A percentile compares a stretch with the other conserved stretches of the same genome.
phyloP scores from a whole-genome alignment of 1,139 yeast genomes.

The Citeromyces hawaiiensis region DNA sequence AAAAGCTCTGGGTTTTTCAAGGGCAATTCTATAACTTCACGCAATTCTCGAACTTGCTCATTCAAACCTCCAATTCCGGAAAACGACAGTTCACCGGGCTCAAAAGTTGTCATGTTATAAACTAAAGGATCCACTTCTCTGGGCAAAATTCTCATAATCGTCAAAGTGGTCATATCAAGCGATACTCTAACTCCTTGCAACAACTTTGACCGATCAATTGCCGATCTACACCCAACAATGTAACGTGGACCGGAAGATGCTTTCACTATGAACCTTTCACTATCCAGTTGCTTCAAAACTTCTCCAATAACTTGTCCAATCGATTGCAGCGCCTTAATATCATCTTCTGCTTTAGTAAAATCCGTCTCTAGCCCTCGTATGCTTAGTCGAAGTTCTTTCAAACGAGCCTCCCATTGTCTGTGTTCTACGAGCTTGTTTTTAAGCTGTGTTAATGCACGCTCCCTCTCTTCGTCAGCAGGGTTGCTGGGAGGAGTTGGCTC shows the following conservation, averaged over 20 bases:
- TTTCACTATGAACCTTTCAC: constrained; percentile 90
- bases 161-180: constrained; percentile 92
- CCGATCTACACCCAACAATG: constrained; percentile 93
- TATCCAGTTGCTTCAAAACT: constrained; percentile 89
- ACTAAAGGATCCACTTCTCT: constrained; percentile 98
- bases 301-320: constrained; percentile 98
- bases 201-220: constrained; percentile 70
- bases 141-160: constrained; percentile 95
- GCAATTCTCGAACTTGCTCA: constrained; percentile 89
- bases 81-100: constrained; percentile 92
- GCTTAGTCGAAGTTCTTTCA: constrained; percentile 72
- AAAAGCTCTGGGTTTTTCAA: constrained; percentile 94
- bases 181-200: constrained; percentile 96
- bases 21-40: constrained; percentile 97
- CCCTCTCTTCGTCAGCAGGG: constrained; percentile 61
- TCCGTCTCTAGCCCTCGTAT: constrained; percentile 77
- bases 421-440: constrained; percentile 86
- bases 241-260: constrained; percentile 97
- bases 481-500: constrained; percentile 6
- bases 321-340: constrained; percentile 91
- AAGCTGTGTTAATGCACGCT: constrained; percentile 65
- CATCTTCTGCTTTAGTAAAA: constrained; percentile 90
- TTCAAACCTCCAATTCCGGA: constrained; percentile 94
- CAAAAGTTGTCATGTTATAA: constrained; percentile 95
- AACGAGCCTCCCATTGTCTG: constrained; percentile 86